Evolutionary conservation across 2,329 filamentous ascomycete species (phyloP).

Genomic region (Cladosporium phlei): DNA sequence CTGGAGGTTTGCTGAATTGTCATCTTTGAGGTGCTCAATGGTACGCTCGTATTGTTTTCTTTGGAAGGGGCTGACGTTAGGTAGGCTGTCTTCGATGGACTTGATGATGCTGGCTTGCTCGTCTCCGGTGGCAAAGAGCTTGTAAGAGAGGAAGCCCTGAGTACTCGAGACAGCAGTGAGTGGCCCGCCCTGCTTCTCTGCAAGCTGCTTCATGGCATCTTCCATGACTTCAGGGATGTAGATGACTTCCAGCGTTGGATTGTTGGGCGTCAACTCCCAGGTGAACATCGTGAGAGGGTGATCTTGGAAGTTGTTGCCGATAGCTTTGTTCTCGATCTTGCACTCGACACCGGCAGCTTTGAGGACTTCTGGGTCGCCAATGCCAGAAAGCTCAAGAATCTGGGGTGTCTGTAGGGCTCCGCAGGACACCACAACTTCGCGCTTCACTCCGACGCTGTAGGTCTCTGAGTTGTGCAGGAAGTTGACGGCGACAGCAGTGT

Average conservation of each 20-base stretch:
- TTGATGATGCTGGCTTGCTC: conserved; percentile 31
- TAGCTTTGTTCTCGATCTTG: conserved; percentile 54
- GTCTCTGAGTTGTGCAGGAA: conserved; percentile 38
- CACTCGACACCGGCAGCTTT: conserved; percentile 48
- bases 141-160: conserved; percentile 36
- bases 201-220: conserved; percentile 29
- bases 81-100: conserved; percentile 27
- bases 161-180: conserved; percentile 30
- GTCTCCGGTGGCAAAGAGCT: conserved; percentile 30
- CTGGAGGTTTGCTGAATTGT: conserved; percentile 37
- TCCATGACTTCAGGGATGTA: conserved; percentile 31
- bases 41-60: conserved; percentile 33
- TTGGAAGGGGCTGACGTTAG: conserved; percentile 30
- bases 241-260: conserved; percentile 27
- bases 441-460: conserved; percentile 33
- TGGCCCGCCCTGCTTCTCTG: conserved; percentile 30
- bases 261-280: conserved; percentile 27
- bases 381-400: conserved; percentile 58
- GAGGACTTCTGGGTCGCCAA: conserved; percentile 53
- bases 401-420: conserved; percentile 62
- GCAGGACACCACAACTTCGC: conserved; percentile 44
- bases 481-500: conserved; percentile 37
- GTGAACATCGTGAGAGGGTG: conserved; percentile 43
- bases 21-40: conserved; percentile 31
- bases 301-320: conserved; percentile 61